Evolutionary conservation across 2,329 filamentous ascomycete genomes (phyloP).

Genomic region (Alternaria sp.): DNA sequence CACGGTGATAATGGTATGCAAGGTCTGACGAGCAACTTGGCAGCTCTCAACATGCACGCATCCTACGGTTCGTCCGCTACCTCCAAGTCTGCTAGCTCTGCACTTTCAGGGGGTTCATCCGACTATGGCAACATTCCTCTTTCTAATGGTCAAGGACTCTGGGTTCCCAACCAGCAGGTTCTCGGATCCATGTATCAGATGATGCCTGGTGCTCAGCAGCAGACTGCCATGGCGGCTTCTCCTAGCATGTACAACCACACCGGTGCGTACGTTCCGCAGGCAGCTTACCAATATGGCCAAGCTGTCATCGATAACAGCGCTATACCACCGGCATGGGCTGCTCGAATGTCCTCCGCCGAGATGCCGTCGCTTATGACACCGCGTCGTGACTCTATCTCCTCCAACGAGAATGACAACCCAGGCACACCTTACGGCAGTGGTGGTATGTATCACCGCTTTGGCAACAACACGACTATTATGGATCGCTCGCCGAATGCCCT

Average conservation of each 20-base stretch:
- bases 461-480: constrained; percentile 56
- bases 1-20: constrained; percentile 43
- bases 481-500: constrained; percentile 60
- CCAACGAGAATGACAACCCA: constrained; percentile 62
- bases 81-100: constrained; percentile 44
- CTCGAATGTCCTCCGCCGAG: constrained; percentile 56
- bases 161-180: constrained; percentile 49
- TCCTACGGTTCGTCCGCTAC: constrained; percentile 43
- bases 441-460: constrained; percentile 53
- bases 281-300: constrained; percentile 55
- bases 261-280: constrained; percentile 54
- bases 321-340: constrained; percentile 56
- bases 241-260: constrained; percentile 57
- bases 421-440: constrained; percentile 57
- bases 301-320: constrained; percentile 57
- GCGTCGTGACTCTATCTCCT: constrained; percentile 61
- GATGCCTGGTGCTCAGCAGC: constrained; percentile 44
- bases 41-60: constrained; percentile 47
- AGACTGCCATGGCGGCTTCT: constrained; percentile 41
- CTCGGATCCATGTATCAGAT: constrained; percentile 47
- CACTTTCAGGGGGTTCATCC: constrained; percentile 43
- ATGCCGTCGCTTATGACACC: constrained; percentile 61
- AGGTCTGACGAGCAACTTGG: constrained; percentile 47
- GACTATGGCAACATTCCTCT: constrained; percentile 46
- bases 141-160: constrained; percentile 49